These are phyloP conservation scores for Talaromyces sp. DNA, from an alignment of 2,329 filamentous ascomycete genomes.

Conservation along the genomic window DNA sequence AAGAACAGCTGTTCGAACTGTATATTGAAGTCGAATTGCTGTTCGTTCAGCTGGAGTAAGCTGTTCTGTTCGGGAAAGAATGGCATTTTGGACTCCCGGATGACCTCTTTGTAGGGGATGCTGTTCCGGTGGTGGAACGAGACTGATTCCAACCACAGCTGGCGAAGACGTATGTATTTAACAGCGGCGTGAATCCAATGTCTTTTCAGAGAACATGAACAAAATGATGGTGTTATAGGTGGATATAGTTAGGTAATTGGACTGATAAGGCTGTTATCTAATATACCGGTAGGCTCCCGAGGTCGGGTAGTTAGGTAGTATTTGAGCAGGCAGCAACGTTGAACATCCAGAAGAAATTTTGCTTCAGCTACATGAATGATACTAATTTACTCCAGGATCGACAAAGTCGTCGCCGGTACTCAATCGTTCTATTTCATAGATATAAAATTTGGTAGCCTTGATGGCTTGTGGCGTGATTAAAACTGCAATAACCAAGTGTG, in stretches of 20 bases:
- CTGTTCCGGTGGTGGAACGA: neutral
- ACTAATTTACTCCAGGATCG: no score
- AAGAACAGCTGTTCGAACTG: conserved; percentile 43
- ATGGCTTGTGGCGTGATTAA: neutral
- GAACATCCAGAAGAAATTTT: no score
- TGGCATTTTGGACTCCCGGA: neutral
- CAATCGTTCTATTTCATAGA: neutral
- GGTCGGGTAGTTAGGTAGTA: neutral
- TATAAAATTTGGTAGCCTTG: neutral
- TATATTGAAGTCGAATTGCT: conserved; percentile 40
- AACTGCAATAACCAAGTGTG: neutral
- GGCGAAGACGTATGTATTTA: no score
- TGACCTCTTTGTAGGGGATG: neutral
- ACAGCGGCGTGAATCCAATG: no score
- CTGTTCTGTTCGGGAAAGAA: neutral
- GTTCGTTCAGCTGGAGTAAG: conserved; percentile 14
- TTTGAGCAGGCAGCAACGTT: neutral
- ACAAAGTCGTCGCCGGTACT: no score
- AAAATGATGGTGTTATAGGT: no score
- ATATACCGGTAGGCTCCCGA: no score
- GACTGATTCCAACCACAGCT: neutral
- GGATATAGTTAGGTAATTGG: neutral
- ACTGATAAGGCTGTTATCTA: neutral
- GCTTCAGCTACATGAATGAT: no score
- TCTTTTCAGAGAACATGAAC: neutral